Evolutionary conservation across 345 rosid species (phyloP).

Genomic region (Aquilaria malaccensis): DNA sequence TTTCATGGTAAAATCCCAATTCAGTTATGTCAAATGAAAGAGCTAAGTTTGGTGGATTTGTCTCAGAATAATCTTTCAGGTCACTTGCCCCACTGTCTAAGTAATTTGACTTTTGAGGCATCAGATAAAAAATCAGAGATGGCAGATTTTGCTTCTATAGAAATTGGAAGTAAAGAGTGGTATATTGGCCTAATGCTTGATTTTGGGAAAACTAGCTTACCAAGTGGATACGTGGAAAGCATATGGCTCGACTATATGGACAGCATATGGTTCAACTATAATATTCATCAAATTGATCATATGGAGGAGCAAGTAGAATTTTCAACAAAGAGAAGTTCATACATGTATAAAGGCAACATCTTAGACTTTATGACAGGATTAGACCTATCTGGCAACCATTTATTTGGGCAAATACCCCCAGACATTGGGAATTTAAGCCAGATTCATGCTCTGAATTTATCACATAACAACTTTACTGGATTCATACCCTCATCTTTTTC

Average conservation of each 20-base stretch:
- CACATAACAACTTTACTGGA: conserved; percentile 14
- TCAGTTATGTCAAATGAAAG: conserved; percentile 8
- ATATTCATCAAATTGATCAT: no score
- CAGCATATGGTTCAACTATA: no score
- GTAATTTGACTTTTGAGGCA: no score
- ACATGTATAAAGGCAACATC: conserved; percentile 4
- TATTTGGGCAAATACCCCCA: conserved; percentile 15
- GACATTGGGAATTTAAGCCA: conserved; percentile 1
- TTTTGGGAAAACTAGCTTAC: no score
- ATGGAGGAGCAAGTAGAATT: not conserved
- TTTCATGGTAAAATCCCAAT: conserved; percentile 13
- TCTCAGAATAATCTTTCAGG: no score
- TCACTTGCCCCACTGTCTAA: no score
- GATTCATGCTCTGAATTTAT: conserved; percentile 8
- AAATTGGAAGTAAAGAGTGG: no score
- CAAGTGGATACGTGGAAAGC: no score
- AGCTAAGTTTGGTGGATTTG: conserved; percentile 12
- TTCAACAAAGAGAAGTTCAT: conserved; percentile 14
- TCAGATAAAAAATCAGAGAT: no score
- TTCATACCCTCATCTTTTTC: conserved; percentile 6
- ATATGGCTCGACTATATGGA: no score
- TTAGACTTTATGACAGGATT: conserved; percentile 6
- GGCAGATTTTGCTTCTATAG: no score
- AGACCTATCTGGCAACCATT: conserved; percentile 19
- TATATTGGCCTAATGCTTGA: no score